Conservation (phyloP, 345 rosid species). For the Bruguiera parviflora region DNA sequence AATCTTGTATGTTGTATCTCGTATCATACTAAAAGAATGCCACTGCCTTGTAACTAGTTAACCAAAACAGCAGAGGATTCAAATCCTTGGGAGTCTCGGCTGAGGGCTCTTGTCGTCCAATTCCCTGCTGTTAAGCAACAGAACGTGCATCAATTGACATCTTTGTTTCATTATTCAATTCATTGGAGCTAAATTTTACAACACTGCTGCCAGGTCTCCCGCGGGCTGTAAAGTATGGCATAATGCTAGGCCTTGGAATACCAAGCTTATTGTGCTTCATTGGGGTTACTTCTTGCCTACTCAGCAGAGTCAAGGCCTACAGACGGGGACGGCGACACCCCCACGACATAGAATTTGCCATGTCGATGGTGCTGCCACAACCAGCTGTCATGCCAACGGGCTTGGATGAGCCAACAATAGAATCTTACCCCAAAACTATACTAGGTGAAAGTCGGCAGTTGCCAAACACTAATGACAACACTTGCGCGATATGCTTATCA, state of each 20-base stretch:
- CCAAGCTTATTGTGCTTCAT: slow-evolving; percentile 43
- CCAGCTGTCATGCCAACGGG: slow-evolving; percentile 15
- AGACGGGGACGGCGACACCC: neutral
- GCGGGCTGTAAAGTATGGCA: slow-evolving; percentile 44
- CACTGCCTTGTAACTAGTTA: too few relatives aligned
- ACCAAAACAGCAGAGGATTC: too few relatives aligned
- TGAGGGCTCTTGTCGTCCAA: too few relatives aligned
- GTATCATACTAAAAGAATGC: too few relatives aligned
- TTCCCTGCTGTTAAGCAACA: too few relatives aligned
- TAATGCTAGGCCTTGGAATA: slow-evolving; percentile 46
- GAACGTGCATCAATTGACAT: too few relatives aligned
- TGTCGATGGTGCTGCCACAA: slow-evolving; percentile 6
- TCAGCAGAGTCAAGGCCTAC: slow-evolving; percentile 15
- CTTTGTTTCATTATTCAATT: too few relatives aligned
- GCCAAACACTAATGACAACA: slow-evolving; percentile 42
- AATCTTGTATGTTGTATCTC: too few relatives aligned
- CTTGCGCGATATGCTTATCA: slow-evolving; percentile 50
- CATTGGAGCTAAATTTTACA: too few relatives aligned
- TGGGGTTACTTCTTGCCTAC: slow-evolving; percentile 27
- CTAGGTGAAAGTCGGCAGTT: slow-evolving; percentile 51
- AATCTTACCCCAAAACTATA: slow-evolving; percentile 51
- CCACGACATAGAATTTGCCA: neutral
- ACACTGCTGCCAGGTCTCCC: slow-evolving; percentile 27
- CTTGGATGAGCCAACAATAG: slow-evolving; percentile 42
- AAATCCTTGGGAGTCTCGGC: too few relatives aligned